Evolutionary conservation across 352 stramenopile species (phyloP).

Genomic region (Peronospora farinosa): DNA sequence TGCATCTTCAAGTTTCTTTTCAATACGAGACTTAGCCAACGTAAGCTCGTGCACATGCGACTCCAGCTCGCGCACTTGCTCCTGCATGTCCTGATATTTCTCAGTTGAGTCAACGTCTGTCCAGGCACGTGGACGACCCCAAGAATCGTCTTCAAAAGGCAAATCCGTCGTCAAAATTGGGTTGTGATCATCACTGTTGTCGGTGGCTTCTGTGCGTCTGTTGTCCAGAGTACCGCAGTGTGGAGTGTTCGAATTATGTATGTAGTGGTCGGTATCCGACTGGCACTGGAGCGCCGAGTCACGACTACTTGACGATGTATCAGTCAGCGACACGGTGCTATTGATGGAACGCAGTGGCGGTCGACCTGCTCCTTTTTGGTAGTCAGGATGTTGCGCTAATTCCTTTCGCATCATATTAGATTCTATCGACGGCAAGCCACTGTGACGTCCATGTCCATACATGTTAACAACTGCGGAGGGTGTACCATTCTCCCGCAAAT

Average conservation of each 20-base stretch:
- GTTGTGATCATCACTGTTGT: conserved; percentile 10
- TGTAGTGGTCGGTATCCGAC: conserved; percentile 26
- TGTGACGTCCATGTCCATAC: conserved; percentile 34
- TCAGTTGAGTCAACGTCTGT: conserved; percentile 54
- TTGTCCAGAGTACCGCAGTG: conserved; percentile 11
- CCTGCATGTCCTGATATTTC: conserved; percentile 55
- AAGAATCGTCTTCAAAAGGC: conserved; percentile 32
- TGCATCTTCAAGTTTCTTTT: conserved; percentile 43
- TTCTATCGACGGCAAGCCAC: conserved; percentile 27
- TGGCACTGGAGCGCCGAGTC: conserved; percentile 30
- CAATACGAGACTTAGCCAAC: conserved; percentile 45
- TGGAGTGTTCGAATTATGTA: conserved; percentile 17
- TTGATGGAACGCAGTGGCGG: conserved; percentile 34
- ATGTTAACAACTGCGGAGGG: conserved; percentile 76
- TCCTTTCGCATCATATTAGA: conserved; percentile 27
- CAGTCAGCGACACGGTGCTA: conserved; percentile 32
- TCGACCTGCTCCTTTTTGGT: conserved; percentile 13
- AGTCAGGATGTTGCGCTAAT: conserved; percentile 20
- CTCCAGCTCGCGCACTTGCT: conserved; percentile 64
- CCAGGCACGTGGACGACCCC: conserved; percentile 47
- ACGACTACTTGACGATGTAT: conserved; percentile 24
- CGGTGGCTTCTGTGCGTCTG: conserved; percentile 8
- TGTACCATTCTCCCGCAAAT: conserved; percentile 65
- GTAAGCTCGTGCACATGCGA: conserved; percentile 57
- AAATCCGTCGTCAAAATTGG: conserved; percentile 22